Conservation (phyloP, 495 filamentous ascomycete genomes). For the Penicilliopsis zonata region DNA sequence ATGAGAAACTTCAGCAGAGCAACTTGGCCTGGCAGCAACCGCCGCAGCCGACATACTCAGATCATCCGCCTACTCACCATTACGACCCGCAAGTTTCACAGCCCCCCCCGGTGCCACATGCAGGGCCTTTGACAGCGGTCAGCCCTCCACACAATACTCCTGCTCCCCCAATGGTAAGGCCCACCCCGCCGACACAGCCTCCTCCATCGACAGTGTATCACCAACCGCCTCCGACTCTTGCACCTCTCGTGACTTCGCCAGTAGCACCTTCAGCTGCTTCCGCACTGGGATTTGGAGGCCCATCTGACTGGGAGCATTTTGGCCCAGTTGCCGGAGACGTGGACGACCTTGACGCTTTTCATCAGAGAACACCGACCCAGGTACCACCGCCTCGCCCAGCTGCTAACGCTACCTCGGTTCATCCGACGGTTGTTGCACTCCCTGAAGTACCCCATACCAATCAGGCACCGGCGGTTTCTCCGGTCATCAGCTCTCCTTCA, state of each 20-base stretch:
- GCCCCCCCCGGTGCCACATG: neutral
- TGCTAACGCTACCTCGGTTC: no score
- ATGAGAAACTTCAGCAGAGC: constrained; percentile 9
- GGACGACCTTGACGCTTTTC: constrained; percentile 21
- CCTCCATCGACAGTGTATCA: constrained; percentile 10
- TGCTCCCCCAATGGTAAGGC: neutral
- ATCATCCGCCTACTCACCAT: constrained; percentile 15
- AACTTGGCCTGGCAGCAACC: constrained; percentile 13
- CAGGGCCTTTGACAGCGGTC: neutral
- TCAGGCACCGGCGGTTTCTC: no score
- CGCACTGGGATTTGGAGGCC: constrained; percentile 38
- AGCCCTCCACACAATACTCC: neutral
- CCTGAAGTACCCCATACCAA: no score
- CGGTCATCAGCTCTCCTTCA: no score
- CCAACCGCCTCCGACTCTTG: constrained; percentile 5
- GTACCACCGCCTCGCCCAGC: no score
- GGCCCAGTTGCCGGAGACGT: constrained; percentile 19
- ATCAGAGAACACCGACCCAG: constrained; percentile 8
- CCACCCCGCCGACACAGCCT: no score
- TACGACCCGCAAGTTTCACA: constrained; percentile 9
- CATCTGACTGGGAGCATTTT: constrained; percentile 52
- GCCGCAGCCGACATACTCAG: constrained; percentile 10
- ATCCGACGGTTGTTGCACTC: no score
- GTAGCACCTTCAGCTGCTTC: constrained; percentile 20
- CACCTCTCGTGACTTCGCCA: no score